Evolutionary conservation across 2,329 filamentous ascomycete genomes (phyloP), one percentile per base, ranked within the genome.

Genomic region (Monosporascus sp.): DNA sequence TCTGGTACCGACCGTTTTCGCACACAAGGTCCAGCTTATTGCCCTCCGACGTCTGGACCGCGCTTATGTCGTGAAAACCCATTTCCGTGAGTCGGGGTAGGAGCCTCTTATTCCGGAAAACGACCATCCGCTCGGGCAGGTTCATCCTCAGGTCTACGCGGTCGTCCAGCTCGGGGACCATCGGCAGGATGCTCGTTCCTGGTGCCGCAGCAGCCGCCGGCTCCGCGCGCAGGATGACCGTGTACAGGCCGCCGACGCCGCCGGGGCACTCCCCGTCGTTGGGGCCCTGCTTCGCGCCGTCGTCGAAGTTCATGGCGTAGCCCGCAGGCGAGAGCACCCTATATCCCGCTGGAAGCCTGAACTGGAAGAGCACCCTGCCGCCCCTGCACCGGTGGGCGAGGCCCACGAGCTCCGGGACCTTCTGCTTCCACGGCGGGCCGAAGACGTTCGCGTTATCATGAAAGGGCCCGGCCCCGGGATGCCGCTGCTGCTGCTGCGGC

Each of bases 291-390:
- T 39, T 20, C n/a, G 17, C 11, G 5, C 17, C 38, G 38, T 41
- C 18, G 11, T 50, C 49, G 41, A 50, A 50, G 18, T 45, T 50
- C 49, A 37, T 50, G 11, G 17, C 37, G 25, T 45, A 45, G 25
- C 49, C 49, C 6, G 9, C 18, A 11, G 49, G 49, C 18, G n/a
- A 8, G n/a, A 44, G 17, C n/a, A 50, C 39, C 11, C 9, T 24
- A 41, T 50, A 50, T 18, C 39, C 39, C 9, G 9, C 15, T 11
- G 49, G 39, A 22, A 50, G 41, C 17, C 27, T 9, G 25, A 50
- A 44, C 39, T 50, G 49, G 39, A 44, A 43, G 18, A 50, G 31
- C 3, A 45, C 22, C 6, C 48, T 20, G 24, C 5, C 14, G 9
- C 17, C 18, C 17, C 25, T 37, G 11, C 18, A 43, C n/a, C 17